A percentile compares a stretch with the other conserved stretches of the same genome.
Conservation (phyloP, 805 yeast genomes). For the Yamadazyma insecticola region DNA sequence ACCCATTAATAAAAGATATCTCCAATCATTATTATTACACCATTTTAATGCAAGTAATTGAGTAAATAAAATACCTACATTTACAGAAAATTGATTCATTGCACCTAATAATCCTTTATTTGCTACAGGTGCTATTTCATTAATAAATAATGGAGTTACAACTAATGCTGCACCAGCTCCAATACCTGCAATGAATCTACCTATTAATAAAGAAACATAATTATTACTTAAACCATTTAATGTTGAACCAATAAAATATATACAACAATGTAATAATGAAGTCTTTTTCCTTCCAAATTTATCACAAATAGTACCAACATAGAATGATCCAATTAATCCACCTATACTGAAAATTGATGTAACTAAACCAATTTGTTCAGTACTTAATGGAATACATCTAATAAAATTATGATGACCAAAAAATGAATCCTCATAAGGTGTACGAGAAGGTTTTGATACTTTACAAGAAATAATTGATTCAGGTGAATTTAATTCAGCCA, state of each 20-base stretch:
- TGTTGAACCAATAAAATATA: slow-evolving; percentile 59
- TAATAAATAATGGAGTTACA: slow-evolving; percentile 74
- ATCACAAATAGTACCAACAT: slow-evolving; percentile 65
- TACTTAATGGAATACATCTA: slow-evolving; percentile 56
- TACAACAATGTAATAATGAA: slow-evolving; percentile 45
- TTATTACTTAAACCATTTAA: slow-evolving; percentile 49
- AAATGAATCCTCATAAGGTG: slow-evolving; percentile 32
- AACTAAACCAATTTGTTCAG: slow-evolving; percentile 60
- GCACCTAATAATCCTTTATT: slow-evolving; percentile 79
- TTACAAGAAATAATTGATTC: slow-evolving; percentile 63
- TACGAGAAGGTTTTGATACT: slow-evolving; percentile 22
- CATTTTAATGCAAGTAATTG: slow-evolving; percentile 69
- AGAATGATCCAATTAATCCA: slow-evolving; percentile 70
- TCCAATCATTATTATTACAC: slow-evolving; percentile 69
- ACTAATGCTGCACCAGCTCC: slow-evolving; percentile 90
- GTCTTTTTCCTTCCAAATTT: slow-evolving; percentile 57
- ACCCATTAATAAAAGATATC: slow-evolving; percentile 63
- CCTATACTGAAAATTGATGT: slow-evolving; percentile 82
- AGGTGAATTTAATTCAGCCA: slow-evolving; percentile 93
- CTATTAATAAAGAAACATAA: slow-evolving; percentile 45
- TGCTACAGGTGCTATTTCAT: slow-evolving; percentile 69
- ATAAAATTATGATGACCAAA: slow-evolving; percentile 35
- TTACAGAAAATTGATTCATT: slow-evolving; percentile 83
- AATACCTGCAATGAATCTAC: slow-evolving; percentile 75
- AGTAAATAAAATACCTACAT: slow-evolving; percentile 77